phyloP scores from a whole-genome alignment of 2,329 filamentous ascomycete genomes.

The Verticillium nubilum region DNA sequence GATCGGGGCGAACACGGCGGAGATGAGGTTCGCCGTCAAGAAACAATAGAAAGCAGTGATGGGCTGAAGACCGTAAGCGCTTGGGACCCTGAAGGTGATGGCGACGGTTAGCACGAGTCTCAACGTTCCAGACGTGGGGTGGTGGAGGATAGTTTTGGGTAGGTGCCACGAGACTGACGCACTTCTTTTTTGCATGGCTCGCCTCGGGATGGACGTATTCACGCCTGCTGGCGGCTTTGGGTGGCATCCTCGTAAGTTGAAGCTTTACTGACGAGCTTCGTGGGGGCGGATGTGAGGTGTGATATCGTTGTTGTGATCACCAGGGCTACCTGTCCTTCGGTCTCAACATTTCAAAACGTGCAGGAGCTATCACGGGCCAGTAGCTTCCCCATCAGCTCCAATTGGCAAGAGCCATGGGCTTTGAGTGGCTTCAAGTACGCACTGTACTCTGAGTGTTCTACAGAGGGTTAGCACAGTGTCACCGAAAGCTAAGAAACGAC shows the following conservation, averaged over 20 bases:
- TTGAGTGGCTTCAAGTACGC: neutral
- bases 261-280: neutral
- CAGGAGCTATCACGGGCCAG: constrained; percentile 3
- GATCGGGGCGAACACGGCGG: constrained; percentile 81
- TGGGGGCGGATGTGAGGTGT: neutral
- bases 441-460: neutral
- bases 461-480: neutral
- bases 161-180: constrained; percentile 8
- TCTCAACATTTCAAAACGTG: constrained; percentile 13
- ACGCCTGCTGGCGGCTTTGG: constrained; percentile 22
- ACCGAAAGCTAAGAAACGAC: neutral
- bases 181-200: constrained; percentile 49
- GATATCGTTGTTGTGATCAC: constrained; percentile 7
- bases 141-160: constrained; percentile 5
- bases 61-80: constrained; percentile 61
- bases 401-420: neutral
- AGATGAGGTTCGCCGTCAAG: constrained; percentile 64
- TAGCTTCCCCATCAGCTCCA: neutral
- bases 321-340: neutral
- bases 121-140: neutral
- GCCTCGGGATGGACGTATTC: constrained; percentile 44
- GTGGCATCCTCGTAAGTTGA: constrained; percentile 29
- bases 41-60: constrained; percentile 79
- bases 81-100: constrained; percentile 32
- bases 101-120: constrained; percentile 4